Percentiles rank a stretch among this genome's conserved stretches.
phyloP scores from a whole-genome alignment of 768 basidiomycete species.

The Lentinus tigrinus region DNA sequence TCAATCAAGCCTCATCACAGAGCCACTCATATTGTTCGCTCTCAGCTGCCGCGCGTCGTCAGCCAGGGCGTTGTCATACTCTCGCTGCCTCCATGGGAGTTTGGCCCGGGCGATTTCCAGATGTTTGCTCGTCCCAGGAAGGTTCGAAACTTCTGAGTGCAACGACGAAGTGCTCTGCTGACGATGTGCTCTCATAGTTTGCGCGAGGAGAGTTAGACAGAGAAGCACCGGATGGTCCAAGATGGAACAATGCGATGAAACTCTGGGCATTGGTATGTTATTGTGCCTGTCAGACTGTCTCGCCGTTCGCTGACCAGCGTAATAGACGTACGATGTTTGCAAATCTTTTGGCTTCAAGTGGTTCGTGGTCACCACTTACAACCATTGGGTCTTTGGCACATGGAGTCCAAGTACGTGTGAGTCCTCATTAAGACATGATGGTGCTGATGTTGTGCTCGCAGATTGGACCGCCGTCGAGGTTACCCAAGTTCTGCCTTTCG shows the following conservation, averaged over 20 bases:
- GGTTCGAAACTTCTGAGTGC: background rate
- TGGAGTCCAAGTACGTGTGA: constrained; percentile 7
- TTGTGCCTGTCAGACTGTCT: background rate
- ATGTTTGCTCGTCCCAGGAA: background rate
- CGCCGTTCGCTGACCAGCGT: background rate
- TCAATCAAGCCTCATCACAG: too few relatives aligned
- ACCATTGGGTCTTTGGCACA: constrained; percentile 14
- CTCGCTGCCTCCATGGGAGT: constrained; percentile 8
- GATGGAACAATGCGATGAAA: constrained; percentile 8
- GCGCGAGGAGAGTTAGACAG: background rate
- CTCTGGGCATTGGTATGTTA: constrained; percentile 10
- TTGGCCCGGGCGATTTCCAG: constrained; percentile 4
- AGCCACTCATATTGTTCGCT: background rate
- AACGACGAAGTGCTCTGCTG: background rate
- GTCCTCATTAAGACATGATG: background rate
- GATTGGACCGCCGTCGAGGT: constrained; percentile 6
- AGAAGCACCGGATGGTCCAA: background rate
- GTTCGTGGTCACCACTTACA: constrained; percentile 14
- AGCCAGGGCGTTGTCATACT: constrained; percentile 8
- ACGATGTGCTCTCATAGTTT: background rate
- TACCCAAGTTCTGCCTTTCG: background rate
- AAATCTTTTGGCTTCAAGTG: constrained; percentile 2
- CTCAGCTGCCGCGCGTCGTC: background rate
- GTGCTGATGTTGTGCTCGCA: background rate
- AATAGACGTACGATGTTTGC: constrained; percentile 10